Evolutionary conservation across 139 green algal genomes (phyloP), one percentile per base, ranked within the genome.

Genomic region (Chlorella sorokiniana): DNA sequence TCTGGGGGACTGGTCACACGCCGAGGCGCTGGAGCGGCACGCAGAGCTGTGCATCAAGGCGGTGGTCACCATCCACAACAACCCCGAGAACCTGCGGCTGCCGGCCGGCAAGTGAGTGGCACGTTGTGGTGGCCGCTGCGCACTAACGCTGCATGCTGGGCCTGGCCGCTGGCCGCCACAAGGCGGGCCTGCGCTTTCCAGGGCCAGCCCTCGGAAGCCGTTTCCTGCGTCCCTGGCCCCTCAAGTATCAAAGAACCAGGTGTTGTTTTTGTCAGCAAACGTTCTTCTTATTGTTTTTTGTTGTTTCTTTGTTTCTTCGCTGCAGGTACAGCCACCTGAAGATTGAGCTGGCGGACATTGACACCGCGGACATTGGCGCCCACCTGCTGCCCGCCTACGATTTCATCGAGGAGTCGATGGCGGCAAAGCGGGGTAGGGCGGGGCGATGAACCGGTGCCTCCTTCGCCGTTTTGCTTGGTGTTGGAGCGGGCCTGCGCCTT

Each of bases 1-100:
- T 84, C 85, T 96, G 71, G 93, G 93, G 0, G 90, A 94, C 81
- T 96, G 92, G 93, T 79, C 74, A 4, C 70, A 95, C 73, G 93
- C 93, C 0, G 56, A 84, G 25, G 73, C 87, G 1, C 20, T 67
- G 6, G 86, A 93, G 18, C 77, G 82, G 33, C 78, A 95, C 51
- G 69, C 70, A 1, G 89, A 95, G 45, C 68, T 96, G 0, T 84
- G 86, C 56, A 84, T 93, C 54, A 87, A 73, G 42, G 86, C 84
- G 86, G 85, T 90, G 35, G 56, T 89, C 35, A 91, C 84, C 23
- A 87, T 91, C 25, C 87, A 91, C 84, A 91, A 91, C 84, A 83
- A 86, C 42, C 87, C 87, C 22, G 88, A 69, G 52, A 79, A 79
- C 73, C 73, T 79, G 7, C 69, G 69, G 73, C 73, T 79, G 73